These are phyloP conservation scores for Cladophialophora yegresii DNA, from an alignment of 2,329 filamentous ascomycete genomes.

Conservation along the genomic window DNA sequence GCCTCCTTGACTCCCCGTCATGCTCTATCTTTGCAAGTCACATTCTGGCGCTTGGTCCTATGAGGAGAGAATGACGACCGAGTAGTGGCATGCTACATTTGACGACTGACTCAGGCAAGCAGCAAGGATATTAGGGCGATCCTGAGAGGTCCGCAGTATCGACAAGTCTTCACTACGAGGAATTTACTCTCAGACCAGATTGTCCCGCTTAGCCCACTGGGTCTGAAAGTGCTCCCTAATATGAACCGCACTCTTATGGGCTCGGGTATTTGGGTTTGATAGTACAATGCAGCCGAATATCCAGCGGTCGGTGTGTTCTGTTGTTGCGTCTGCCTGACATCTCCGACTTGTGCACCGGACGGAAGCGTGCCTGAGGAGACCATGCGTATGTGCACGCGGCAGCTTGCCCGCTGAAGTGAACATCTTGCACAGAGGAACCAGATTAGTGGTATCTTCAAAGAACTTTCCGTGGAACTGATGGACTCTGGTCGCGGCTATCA, in stretches of 20 bases:
- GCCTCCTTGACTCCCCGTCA: not conserved
- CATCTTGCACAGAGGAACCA: not conserved
- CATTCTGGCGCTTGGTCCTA: not conserved
- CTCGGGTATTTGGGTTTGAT: no score
- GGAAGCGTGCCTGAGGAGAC: no score
- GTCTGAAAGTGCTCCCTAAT: constrained; percentile 9
- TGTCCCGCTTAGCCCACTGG: constrained; percentile 5
- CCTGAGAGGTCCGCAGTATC: not conserved
- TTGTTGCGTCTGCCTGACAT: no score
- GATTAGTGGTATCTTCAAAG: not conserved
- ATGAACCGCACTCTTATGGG: not conserved
- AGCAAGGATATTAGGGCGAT: not conserved
- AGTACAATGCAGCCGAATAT: no score
- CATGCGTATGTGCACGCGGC: no score
- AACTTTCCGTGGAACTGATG: not conserved
- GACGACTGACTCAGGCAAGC: not conserved
- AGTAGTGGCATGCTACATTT: not conserved
- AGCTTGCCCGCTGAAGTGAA: no score
- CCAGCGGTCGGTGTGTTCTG: no score
- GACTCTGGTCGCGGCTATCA: no score
- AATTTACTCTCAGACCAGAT: not conserved
- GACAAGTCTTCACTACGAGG: not conserved
- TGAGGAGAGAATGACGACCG: not conserved
- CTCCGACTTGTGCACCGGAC: no score
- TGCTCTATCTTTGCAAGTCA: not conserved